Conservation (phyloP, 257 asterid species). For the Nyctanthes arbortristis region DNA sequence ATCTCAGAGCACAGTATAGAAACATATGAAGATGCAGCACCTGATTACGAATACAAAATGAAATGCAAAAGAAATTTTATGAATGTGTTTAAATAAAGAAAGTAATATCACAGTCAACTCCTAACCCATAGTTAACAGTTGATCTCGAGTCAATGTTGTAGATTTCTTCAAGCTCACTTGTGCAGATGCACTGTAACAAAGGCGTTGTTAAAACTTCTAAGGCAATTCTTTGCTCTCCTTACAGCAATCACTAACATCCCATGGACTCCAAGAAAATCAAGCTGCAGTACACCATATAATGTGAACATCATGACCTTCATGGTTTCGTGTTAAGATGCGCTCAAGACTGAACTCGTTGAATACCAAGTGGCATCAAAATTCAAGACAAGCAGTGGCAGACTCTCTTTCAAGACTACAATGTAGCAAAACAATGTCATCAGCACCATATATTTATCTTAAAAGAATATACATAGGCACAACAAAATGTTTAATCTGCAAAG, state of each 20-base stretch:
- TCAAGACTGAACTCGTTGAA: not conserved
- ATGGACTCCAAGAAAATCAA: not conserved
- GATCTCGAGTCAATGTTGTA: too few relatives aligned
- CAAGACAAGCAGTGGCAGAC: not conserved
- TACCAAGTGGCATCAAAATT: not conserved
- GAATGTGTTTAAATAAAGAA: too few relatives aligned
- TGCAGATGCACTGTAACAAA: not conserved
- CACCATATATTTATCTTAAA: not conserved
- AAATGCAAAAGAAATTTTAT: too few relatives aligned
- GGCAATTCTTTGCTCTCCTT: too few relatives aligned
- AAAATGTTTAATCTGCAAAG: too few relatives aligned
- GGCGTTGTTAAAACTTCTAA: not conserved
- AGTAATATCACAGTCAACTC: too few relatives aligned
- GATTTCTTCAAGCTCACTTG: not conserved
- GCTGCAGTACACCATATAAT: not conserved
- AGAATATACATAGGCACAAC: too few relatives aligned
- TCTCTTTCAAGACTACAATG: not conserved
- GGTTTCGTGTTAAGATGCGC: not conserved
- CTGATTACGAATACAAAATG: too few relatives aligned
- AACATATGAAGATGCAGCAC: too few relatives aligned
- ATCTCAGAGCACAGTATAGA: too few relatives aligned
- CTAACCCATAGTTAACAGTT: too few relatives aligned
- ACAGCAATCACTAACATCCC: not conserved
- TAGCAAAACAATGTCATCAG: not conserved
- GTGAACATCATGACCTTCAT: not conserved